Percentiles rank a stretch among this genome's conserved stretches.
Conservation (phyloP, 192 early-diverging fungal species). For the Podochytrium sp. region DNA sequence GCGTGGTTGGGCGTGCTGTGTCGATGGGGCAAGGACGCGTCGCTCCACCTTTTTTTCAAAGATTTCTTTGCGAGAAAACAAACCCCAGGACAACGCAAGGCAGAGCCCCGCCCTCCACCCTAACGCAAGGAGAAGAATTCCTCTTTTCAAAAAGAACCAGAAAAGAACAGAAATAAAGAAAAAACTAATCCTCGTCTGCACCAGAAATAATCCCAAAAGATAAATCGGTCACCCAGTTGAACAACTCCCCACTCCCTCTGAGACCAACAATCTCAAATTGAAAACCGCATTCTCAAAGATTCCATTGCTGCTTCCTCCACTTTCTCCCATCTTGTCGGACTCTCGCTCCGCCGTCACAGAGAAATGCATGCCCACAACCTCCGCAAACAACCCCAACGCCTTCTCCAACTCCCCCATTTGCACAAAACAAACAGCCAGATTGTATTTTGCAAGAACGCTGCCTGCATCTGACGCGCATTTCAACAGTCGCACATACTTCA, state of each 20-base stretch:
- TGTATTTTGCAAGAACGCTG: constrained; percentile 26
- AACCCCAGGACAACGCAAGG: no score
- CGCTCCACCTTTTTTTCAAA: neutral
- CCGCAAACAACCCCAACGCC: constrained; percentile 16
- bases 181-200: neutral
- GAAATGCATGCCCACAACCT: neutral
- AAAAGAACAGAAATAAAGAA: neutral
- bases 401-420: constrained; percentile 7
- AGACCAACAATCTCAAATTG: constrained; percentile 11
- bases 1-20: no score
- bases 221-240: neutral
- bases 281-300: constrained; percentile 17
- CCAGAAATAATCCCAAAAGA: neutral
- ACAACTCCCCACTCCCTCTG: neutral
- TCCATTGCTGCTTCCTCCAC: neutral
- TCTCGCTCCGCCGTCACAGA: neutral
- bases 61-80: no score
- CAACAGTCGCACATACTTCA: neutral
- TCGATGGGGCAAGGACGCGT: neutral
- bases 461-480: neutral
- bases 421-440: constrained; percentile 20
- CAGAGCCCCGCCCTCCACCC: no score
- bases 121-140: no score
- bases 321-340: neutral
- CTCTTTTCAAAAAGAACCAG: neutral